These are phyloP conservation scores for Tolypocladium tropicale DNA, from an alignment of 2,329 filamentous ascomycete genomes.

Conservation along the genomic window DNA sequence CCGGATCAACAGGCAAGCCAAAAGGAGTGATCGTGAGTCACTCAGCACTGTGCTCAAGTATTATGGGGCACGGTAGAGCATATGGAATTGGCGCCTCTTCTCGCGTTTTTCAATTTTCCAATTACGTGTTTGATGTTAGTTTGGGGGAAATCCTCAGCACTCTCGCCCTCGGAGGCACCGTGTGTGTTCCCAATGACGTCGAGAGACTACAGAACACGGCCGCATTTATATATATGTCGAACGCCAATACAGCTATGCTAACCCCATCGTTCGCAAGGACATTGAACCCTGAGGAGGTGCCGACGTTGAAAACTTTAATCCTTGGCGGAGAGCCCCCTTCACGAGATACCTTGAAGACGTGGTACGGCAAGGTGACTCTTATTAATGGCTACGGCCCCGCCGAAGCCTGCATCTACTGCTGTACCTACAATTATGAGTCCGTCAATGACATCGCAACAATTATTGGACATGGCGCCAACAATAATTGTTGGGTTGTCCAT, in stretches of 20 bases:
- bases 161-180: conserved; percentile 8
- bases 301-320: conserved; percentile 3
- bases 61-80: conserved; percentile 33
- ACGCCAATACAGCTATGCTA: background rate
- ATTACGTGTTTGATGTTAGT: conserved; percentile 39
- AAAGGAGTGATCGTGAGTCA: conserved; percentile 28
- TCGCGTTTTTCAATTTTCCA: conserved; percentile 41
- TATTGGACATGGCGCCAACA: conserved; percentile 5
- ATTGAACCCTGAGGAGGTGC: conserved; percentile 6
- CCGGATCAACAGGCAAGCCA: conserved; percentile 14
- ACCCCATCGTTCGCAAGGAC: conserved; percentile 6
- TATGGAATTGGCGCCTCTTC: conserved; percentile 35
- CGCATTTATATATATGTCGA: background rate
- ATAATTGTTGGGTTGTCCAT: conserved; percentile 10
- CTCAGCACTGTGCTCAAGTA: conserved; percentile 39
- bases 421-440: background rate
- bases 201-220: conserved; percentile 4
- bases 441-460: background rate
- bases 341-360: conserved; percentile 1
- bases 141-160: conserved; percentile 17
- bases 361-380: conserved; percentile 7
- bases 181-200: conserved; percentile 11
- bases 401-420: conserved; percentile 7
- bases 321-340: conserved; percentile 7
- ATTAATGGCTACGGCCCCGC: conserved; percentile 10